Percentiles rank a stretch among this genome's conserved stretches.
These are phyloP conservation scores for Evernia prunastri DNA, from an alignment of 495 filamentous ascomycete species.

Conservation along the genomic window DNA sequence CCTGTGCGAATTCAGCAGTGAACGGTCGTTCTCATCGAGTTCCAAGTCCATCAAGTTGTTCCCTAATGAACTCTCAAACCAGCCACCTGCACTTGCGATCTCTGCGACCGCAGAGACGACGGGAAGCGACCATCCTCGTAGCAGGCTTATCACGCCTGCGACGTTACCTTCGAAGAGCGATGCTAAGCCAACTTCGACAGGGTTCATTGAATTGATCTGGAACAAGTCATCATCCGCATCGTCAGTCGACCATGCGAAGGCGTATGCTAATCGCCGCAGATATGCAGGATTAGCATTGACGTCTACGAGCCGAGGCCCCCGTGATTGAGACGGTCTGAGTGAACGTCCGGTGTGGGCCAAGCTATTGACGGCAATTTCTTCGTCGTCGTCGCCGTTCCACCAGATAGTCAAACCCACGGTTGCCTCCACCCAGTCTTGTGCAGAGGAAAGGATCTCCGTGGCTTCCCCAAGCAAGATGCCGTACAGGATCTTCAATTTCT, in stretches of 20 bases:
- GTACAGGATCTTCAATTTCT: constrained; percentile 69
- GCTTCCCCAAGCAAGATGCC: constrained; percentile 65
- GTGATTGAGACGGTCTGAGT: constrained; percentile 25
- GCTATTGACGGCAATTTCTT: constrained; percentile 31
- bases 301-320: constrained; percentile 36
- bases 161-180: constrained; percentile 71
- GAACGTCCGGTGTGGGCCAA: constrained; percentile 32
- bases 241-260: constrained; percentile 45
- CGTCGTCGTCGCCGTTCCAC: constrained; percentile 75
- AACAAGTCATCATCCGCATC: constrained; percentile 46
- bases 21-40: constrained; percentile 53
- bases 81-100: constrained; percentile 65
- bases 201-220: constrained; percentile 62
- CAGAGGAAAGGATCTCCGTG: constrained; percentile 58
- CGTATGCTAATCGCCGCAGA: constrained; percentile 43
- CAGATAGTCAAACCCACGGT: constrained; percentile 72
- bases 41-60: constrained; percentile 30
- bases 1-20: constrained; percentile 54
- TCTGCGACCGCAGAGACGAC: constrained; percentile 72
- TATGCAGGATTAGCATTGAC: constrained; percentile 46
- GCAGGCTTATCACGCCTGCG: constrained; percentile 62
- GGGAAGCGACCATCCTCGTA: constrained; percentile 71
- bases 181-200: constrained; percentile 70
- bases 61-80: constrained; percentile 47
- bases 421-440: constrained; percentile 84